These are phyloP conservation scores for Nicotiana benthamiana DNA, from an alignment of 257 asterid genomes.

Conservation along the genomic window DNA sequence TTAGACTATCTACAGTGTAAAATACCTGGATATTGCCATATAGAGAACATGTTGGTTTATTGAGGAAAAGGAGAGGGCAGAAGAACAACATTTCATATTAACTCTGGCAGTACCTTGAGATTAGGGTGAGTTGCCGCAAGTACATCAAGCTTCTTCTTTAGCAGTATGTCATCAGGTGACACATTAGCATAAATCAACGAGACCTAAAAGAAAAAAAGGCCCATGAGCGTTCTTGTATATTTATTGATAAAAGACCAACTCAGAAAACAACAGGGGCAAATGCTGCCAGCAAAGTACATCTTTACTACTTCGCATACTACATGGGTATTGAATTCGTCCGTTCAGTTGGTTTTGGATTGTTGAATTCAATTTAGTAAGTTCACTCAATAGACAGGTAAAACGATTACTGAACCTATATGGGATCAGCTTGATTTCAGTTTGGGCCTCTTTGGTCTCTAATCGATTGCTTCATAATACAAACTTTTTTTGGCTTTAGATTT, in stretches of 20 bases:
- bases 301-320: neutral
- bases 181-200: constrained; percentile 83
- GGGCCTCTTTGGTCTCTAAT: neutral
- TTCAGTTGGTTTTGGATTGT: neutral
- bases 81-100: neutral
- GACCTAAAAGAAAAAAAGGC: constrained; percentile 39
- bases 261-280: neutral
- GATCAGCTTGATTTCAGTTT: neutral
- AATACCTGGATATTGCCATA: constrained; percentile 40
- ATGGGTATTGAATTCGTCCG: neutral
- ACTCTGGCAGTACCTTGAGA: constrained; percentile 52
- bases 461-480: neutral
- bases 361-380: neutral
- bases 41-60: neutral
- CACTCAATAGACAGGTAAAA: neutral
- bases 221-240: neutral
- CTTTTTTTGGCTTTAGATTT: neutral
- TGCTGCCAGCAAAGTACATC: neutral
- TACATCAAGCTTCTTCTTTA: constrained; percentile 82
- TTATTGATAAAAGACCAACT: neutral
- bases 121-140: constrained; percentile 80
- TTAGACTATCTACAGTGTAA: constrained; percentile 87
- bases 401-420: neutral
- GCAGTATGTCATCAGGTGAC: constrained; percentile 96
- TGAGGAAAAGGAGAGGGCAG: neutral